A percentile compares a stretch with the other conserved stretches of the same genome.
Conservation (phyloP, 2,329 filamentous ascomycete genomes). For the Metarhizium rileyi region DNA sequence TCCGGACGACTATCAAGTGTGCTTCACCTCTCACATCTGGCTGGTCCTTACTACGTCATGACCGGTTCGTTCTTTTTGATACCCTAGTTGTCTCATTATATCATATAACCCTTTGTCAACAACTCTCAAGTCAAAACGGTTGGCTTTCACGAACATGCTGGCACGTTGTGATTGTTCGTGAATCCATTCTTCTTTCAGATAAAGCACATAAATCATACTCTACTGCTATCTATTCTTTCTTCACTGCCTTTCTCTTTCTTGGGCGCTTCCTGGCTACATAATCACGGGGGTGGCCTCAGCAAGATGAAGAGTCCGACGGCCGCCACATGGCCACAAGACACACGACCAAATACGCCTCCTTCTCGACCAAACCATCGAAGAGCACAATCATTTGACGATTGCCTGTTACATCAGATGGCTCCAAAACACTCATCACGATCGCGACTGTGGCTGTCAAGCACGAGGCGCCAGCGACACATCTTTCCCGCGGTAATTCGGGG, state of each 20-base stretch:
- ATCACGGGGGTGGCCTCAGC: background rate
- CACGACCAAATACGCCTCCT: background rate
- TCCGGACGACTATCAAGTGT: background rate
- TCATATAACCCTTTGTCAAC: background rate
- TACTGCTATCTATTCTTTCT: background rate
- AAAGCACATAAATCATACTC: background rate
- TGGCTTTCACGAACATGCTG: background rate
- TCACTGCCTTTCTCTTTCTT: background rate
- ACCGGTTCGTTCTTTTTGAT: background rate
- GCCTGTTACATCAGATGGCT: background rate
- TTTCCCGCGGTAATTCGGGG: slow-evolving; percentile 22
- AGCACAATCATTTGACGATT: background rate
- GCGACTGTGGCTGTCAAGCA: slow-evolving; percentile 14
- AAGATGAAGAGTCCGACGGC: background rate
- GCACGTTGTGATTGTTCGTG: background rate
- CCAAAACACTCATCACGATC: background rate
- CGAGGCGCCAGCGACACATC: slow-evolving; percentile 10
- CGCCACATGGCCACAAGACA: background rate
- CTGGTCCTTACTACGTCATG: background rate
- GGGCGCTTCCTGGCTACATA: background rate
- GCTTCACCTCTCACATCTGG: background rate
- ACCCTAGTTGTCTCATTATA: background rate
- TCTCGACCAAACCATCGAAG: background rate
- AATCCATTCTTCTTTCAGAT: background rate
- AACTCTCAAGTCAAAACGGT: background rate